A percentile compares a stretch with the other conserved stretches of the same genome.
These are phyloP conservation scores for Phytophthora ramorum DNA, from an alignment of 352 stramenopile genomes.

Conservation along the genomic window DNA sequence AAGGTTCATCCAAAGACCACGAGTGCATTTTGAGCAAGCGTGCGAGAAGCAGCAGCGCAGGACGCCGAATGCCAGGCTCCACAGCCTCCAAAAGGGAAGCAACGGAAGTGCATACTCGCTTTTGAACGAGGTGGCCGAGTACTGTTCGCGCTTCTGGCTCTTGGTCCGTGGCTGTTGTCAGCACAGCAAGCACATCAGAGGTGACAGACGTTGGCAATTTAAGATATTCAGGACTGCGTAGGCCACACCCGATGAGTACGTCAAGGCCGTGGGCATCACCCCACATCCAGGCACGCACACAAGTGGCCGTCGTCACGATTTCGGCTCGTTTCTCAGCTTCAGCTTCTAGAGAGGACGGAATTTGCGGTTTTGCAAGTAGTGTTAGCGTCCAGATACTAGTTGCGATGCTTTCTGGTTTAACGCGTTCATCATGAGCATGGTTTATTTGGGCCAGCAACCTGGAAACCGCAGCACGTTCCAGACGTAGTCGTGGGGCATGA, in stretches of 20 bases:
- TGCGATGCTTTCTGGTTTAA: slow-evolving; percentile 41
- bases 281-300: slow-evolving; percentile 42
- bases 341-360: background rate
- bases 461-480: slow-evolving; percentile 41
- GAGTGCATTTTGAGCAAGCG: slow-evolving; percentile 40
- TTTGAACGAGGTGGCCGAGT: slow-evolving; percentile 38
- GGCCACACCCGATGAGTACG: slow-evolving; percentile 45
- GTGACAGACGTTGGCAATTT: slow-evolving; percentile 37
- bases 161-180: slow-evolving; percentile 36
- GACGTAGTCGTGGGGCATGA: slow-evolving; percentile 40
- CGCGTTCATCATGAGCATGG: slow-evolving; percentile 34
- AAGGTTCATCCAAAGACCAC: slow-evolving; percentile 24
- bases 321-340: slow-evolving; percentile 5
- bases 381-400: slow-evolving; percentile 55
- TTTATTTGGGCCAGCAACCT: slow-evolving; percentile 56
- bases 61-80: slow-evolving; percentile 50
- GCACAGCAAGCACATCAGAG: slow-evolving; percentile 50
- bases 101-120: slow-evolving; percentile 50
- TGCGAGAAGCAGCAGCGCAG: slow-evolving; percentile 54
- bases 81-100: slow-evolving; percentile 60
- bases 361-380: slow-evolving; percentile 42
- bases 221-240: slow-evolving; percentile 42
- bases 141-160: slow-evolving; percentile 21
- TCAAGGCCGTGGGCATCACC: slow-evolving; percentile 35
- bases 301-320: slow-evolving; percentile 17